Evolutionary conservation across 352 stramenopile genomes (phyloP).

Genomic region (Phytophthora podocarpi): DNA sequence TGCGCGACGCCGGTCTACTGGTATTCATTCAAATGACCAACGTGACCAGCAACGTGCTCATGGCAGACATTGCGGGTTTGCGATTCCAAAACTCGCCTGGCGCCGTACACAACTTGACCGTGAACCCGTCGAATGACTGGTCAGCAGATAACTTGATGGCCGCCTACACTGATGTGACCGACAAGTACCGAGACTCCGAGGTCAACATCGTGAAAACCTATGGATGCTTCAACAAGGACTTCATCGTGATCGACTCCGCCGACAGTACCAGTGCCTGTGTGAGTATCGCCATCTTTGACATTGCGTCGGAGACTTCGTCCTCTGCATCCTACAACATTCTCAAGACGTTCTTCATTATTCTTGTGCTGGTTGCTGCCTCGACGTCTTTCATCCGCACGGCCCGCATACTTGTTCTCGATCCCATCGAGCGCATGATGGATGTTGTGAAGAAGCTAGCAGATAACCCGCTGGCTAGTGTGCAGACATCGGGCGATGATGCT

Average conservation of each 20-base stretch:
- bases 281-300: slow-evolving; percentile 87
- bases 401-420: slow-evolving; percentile 85
- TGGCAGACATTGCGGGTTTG: slow-evolving; percentile 38
- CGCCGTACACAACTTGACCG: slow-evolving; percentile 51
- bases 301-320: slow-evolving; percentile 51
- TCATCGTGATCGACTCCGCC: slow-evolving; percentile 57
- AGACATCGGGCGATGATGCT: slow-evolving; percentile 62
- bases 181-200: slow-evolving; percentile 55
- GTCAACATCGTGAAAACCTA: slow-evolving; percentile 82
- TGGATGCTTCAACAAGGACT: slow-evolving; percentile 72
- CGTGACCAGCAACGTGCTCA: slow-evolving; percentile 41
- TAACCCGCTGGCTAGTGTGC: slow-evolving; percentile 88
- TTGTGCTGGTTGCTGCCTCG: slow-evolving; percentile 78
- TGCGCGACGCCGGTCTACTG: slow-evolving; percentile 61
- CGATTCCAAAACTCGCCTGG: slow-evolving; percentile 61
- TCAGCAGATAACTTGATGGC: slow-evolving; percentile 36
- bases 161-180: slow-evolving; percentile 46
- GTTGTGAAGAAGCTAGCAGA: slow-evolving; percentile 89
- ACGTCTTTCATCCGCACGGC: slow-evolving; percentile 86
- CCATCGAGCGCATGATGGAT: slow-evolving; percentile 92
- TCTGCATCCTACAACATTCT: slow-evolving; percentile 83
- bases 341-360: slow-evolving; percentile 89
- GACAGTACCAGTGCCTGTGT: slow-evolving; percentile 61
- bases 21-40: slow-evolving; percentile 69
- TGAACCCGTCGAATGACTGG: slow-evolving; percentile 71